Evolutionary conservation across 192 early-diverging fungal genomes (phyloP), one percentile per base, ranked within the genome.

Genomic region (Coemansia sp.): DNA sequence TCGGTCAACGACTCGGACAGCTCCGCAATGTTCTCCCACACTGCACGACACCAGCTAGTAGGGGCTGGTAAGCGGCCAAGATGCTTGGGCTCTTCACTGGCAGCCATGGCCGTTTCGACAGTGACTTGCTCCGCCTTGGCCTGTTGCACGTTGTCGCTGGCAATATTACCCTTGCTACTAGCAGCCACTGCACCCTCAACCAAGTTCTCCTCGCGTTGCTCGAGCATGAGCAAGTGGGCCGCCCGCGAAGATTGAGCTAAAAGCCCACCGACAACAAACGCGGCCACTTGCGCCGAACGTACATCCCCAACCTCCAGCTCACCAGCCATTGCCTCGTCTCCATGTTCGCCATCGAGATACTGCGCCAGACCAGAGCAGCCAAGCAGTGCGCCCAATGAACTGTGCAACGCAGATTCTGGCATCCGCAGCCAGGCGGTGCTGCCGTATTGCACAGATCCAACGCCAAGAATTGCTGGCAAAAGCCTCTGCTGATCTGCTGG

Each of bases 31-130:
- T 39, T 61, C 44, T 78, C 76, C 76, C 76, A 78, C 11, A 78
- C 63, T 7, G 70, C 76, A 21, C 76, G 76, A 45, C 70, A 73
- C 76, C 76, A 78, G 63, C 76, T 78, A 5, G 76, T 69, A 21
- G 45, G 67, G 16, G 76, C 76, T 11, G 76, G 71, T 42, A 78
- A 60, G 11, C 71, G 76, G 14, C 59, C 57, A n/a, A 78, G 66
- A 33, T 44, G 40, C 21, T 68, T 63, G 36, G 75, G 75, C 59
- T 78, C 75, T 33, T 78, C 75, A 27, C 44, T 59, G 8, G 62
- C 66, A n/a, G 64, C 56, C 35, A 36, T 36, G 24, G 27, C 37
- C 10, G 53, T 68, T 3, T 64, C 45, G 5, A 34, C 51, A 6
- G 36, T 36, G 14, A 42, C 21, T 8, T n/a, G 57, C 3, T 29